A percentile compares a stretch with the other conserved stretches of the same genome.
Conservation (phyloP, 495 filamentous ascomycete genomes). For the Xylaria acuta region DNA sequence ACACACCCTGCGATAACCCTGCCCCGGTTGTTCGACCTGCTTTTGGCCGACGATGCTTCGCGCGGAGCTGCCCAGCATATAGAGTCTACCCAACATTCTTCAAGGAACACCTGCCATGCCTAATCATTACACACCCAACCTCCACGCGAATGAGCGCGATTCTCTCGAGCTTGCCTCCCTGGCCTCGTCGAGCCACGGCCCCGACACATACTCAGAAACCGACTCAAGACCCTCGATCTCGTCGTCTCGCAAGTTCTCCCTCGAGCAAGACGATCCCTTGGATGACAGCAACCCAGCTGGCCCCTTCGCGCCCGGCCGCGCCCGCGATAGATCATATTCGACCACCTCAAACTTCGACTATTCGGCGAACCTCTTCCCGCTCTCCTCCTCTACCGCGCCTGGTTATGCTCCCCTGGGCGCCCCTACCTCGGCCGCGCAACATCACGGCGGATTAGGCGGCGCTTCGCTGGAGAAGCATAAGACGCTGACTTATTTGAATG, state of each 20-base stretch:
- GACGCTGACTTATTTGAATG: conserved; percentile 92
- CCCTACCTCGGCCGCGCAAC: conserved; percentile 61
- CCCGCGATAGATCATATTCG: conserved; percentile 77
- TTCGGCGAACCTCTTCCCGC: conserved; percentile 84
- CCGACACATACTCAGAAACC: conserved; percentile 64
- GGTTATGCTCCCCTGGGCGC: conserved; percentile 84
- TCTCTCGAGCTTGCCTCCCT: conserved; percentile 96
- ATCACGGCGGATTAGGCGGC: conserved; percentile 50
- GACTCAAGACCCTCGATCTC: conserved; percentile 83
- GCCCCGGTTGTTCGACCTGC: background rate
- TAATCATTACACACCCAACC: conserved; percentile 54
- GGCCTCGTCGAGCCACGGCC: conserved; percentile 74
- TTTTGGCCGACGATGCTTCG: conserved; percentile 18
- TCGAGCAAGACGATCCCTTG: conserved; percentile 84
- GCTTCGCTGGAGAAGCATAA: conserved; percentile 91
- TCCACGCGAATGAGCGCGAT: conserved; percentile 68
- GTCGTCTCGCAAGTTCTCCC: conserved; percentile 88
- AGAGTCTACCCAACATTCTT: conserved; percentile 8
- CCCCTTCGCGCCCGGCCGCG: conserved; percentile 50
- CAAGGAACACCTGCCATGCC: conserved; percentile 45
- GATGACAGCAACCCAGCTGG: conserved; percentile 57
- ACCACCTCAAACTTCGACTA: conserved; percentile 95
- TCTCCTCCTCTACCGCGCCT: conserved; percentile 80
- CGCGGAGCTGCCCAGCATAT: conserved; percentile 10
- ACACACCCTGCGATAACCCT: background rate